phyloP scores from a whole-genome alignment of 495 filamentous ascomycete species.

The Antarctomyces pellizariae region DNA sequence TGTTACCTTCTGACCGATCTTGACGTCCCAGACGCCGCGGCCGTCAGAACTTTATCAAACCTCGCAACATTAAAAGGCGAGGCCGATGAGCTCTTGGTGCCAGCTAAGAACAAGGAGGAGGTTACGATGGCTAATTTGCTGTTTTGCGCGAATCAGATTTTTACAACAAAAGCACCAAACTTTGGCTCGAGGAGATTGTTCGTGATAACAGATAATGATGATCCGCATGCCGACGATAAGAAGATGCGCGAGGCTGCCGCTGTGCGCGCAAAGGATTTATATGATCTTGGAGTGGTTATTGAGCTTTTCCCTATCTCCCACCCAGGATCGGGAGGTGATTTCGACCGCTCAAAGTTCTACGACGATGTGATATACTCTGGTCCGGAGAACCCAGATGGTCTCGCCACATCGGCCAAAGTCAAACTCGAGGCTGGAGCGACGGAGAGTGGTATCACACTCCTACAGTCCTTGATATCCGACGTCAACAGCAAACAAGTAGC shows the following conservation, averaged over 20 bases:
- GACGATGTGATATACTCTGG: slow-evolving; percentile 70
- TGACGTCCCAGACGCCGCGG: slow-evolving; percentile 62
- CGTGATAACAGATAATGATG: slow-evolving; percentile 86
- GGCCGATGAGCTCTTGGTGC: slow-evolving; percentile 41
- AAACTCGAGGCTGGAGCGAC: slow-evolving; percentile 24
- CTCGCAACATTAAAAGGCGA: slow-evolving; percentile 53
- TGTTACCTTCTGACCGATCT: slow-evolving; percentile 85
- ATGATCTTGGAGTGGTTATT: slow-evolving; percentile 80
- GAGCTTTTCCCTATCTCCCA: slow-evolving; percentile 83
- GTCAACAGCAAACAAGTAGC: slow-evolving; percentile 79
- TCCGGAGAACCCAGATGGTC: slow-evolving; percentile 35
- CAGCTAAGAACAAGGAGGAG: slow-evolving; percentile 31
- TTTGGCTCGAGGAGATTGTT: slow-evolving; percentile 83
- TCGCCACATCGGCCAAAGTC: slow-evolving; percentile 20
- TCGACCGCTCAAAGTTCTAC: slow-evolving; percentile 76
- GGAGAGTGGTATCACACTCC: slow-evolving; percentile 57
- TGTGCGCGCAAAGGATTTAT: slow-evolving; percentile 79
- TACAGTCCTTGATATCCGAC: slow-evolving; percentile 64
- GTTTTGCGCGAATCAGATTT: slow-evolving; percentile 89
- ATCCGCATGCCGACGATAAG: slow-evolving; percentile 56
- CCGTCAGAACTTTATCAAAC: slow-evolving; percentile 56
- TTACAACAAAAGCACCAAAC: slow-evolving; percentile 85
- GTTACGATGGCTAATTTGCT: slow-evolving; percentile 76
- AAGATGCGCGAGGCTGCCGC: slow-evolving; percentile 47
- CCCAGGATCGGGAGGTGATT: slow-evolving; percentile 43